Evolutionary conservation across 495 filamentous ascomycete genomes (phyloP), one percentile per base, ranked within the genome.

Genomic region (Penicillium flavigenum): DNA sequence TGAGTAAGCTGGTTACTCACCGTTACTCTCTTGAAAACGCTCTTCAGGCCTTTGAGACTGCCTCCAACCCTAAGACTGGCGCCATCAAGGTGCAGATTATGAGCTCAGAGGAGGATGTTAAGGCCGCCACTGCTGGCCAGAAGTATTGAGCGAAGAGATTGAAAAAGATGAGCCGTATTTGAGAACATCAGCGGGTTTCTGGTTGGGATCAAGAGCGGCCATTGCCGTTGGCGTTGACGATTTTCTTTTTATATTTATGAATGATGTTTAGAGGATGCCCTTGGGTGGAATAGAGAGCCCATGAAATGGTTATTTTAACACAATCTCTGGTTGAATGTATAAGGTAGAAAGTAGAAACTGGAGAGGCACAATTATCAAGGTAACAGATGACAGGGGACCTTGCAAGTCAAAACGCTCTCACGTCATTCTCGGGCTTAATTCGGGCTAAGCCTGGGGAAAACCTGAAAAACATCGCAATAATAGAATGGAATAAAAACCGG

Each of bases 31-130:
- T 96, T 11, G 93, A 96, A 77, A 86, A 98, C 59, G 91, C 92
- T 4, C 69, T 93, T 27, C 83, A 92, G 74, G 93, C 93, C 24
- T 98, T 98, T 72, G 82, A 89, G 73, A 92, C 87, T 14, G 90
- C 91, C 20, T 82, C 87, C 3, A 84, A 96, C 72, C 86, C 89
- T n/a, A 91, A 85, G 76, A 96, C 86, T 38, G 92, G 93, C 3
- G 92, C 92, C 14, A 96, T 98, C 69, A 98, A 98, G 79, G 92
- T 96, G 62, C 86, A 90, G 78, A 98, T 96, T 49, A 78, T 79
- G 76, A 79, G 76, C 65, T 75, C 71, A 5, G 73, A 72, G 60
- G 75, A 76, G 56, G 75, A 79, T 61, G 73, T 79, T 42, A 69
- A 73, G 65, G 72, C 70, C 47, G 72, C 74, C 58, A 71, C 67